phyloP scores from a whole-genome alignment of 345 rosid species.

The Populus euphratica region DNA sequence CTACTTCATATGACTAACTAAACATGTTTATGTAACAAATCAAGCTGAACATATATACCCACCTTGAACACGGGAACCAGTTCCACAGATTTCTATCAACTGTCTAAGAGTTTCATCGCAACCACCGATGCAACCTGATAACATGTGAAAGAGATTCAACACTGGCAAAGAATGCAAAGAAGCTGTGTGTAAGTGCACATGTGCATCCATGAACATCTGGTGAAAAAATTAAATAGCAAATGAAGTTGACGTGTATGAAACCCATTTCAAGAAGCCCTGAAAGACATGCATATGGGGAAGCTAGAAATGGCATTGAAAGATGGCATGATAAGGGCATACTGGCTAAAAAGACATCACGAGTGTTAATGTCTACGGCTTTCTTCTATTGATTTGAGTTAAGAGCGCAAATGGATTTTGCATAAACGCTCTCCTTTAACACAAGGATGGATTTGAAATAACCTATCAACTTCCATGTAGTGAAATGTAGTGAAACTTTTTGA shows the following conservation, averaged over 20 bases:
- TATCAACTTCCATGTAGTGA: not conserved
- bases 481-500: too few relatives aligned
- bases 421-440: too few relatives aligned
- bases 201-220: not conserved
- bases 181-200: not conserved
- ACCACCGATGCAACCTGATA: slow-evolving; percentile 87
- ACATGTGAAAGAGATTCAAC: slow-evolving; percentile 17
- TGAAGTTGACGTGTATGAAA: too few relatives aligned
- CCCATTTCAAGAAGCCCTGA: too few relatives aligned
- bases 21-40: too few relatives aligned
- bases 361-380: not conserved
- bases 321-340: too few relatives aligned
- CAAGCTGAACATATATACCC: slow-evolving; percentile 5
- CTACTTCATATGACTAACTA: too few relatives aligned
- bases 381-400: not conserved
- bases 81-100: slow-evolving; percentile 85
- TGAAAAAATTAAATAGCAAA: not conserved
- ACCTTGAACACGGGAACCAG: slow-evolving; percentile 90
- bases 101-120: slow-evolving; percentile 79
- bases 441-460: not conserved
- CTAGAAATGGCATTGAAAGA: too few relatives aligned
- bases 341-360: too few relatives aligned
- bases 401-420: not conserved
- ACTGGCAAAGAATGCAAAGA: not conserved
- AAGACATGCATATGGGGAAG: too few relatives aligned